phyloP scores from a whole-genome alignment of 2,329 filamentous ascomycete species.

The Aspergillus pseudoglaucus region DNA sequence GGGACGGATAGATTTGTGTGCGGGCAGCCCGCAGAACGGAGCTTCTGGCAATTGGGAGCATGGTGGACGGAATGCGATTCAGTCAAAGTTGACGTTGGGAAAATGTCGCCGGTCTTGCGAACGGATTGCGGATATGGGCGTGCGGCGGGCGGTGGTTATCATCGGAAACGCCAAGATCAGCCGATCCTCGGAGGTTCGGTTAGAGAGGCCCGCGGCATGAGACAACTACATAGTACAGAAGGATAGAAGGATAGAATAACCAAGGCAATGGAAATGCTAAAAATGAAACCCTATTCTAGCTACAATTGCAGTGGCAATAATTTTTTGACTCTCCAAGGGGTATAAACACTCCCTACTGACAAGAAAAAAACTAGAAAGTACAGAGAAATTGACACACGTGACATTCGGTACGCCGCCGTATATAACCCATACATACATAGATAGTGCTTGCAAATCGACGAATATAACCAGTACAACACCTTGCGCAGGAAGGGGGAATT shows the following conservation, averaged over 20 bases:
- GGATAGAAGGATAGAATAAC: neutral
- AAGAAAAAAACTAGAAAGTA: conserved; percentile 7
- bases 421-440: conserved; percentile 7
- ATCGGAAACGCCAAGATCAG: conserved; percentile 28
- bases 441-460: conserved; percentile 11
- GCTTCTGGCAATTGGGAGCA: conserved; percentile 32
- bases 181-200: conserved; percentile 30
- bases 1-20: conserved; percentile 40
- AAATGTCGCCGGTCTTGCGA: conserved; percentile 19
- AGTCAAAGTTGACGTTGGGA: conserved; percentile 7
- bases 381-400: conserved; percentile 19
- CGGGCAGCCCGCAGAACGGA: conserved; percentile 39
- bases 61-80: conserved; percentile 10
- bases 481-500: conserved; percentile 12
- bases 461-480: conserved; percentile 20
- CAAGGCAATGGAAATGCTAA: neutral
- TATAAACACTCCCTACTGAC: conserved; percentile 17
- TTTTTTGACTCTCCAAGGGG: conserved; percentile 17
- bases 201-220: conserved; percentile 10
- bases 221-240: neutral
- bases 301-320: neutral
- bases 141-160: conserved; percentile 21
- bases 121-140: conserved; percentile 13
- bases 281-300: too few relatives aligned
- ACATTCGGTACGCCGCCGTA: conserved; percentile 28